phyloP scores from a whole-genome alignment of 768 basidiomycete genomes.

The Vishniacozyma victoriae region DNA sequence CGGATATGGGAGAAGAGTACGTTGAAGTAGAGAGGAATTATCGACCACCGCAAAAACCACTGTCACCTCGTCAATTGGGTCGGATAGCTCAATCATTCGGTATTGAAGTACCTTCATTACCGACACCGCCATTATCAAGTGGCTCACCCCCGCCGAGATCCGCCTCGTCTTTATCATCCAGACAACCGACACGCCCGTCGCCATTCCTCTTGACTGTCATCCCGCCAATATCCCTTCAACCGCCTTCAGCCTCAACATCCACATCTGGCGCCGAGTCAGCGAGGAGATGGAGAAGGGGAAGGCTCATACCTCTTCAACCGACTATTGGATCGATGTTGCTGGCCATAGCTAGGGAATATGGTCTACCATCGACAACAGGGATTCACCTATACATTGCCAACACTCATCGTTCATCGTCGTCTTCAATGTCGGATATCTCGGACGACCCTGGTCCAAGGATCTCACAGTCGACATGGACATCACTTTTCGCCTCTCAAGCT shows the following conservation, averaged over 20 bases:
- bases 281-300: constrained; percentile 60
- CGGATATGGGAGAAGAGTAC: neutral
- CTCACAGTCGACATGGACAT: constrained; percentile 29
- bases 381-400: constrained; percentile 74
- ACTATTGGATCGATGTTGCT: constrained; percentile 74
- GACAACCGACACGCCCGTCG: constrained; percentile 6
- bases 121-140: constrained; percentile 1
- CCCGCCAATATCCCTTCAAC: constrained; percentile 27
- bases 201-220: constrained; percentile 35
- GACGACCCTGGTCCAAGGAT: constrained; percentile 28
- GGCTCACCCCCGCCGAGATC: constrained; percentile 5
- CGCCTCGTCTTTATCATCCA: neutral
- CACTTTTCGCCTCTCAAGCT: constrained; percentile 22
- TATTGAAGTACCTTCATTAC: constrained; percentile 28
- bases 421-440: neutral
- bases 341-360: constrained; percentile 89
- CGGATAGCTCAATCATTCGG: constrained; percentile 42
- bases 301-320: constrained; percentile 77
- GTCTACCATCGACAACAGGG: constrained; percentile 77
- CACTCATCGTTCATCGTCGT: constrained; percentile 23
- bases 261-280: constrained; percentile 10
- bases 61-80: constrained; percentile 31
- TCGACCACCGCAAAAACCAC: constrained; percentile 30
- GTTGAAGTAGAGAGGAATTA: constrained; percentile 14
- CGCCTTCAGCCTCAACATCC: neutral